phyloP scores from a whole-genome alignment of 805 yeast species.

The Candida incommunis region DNA sequence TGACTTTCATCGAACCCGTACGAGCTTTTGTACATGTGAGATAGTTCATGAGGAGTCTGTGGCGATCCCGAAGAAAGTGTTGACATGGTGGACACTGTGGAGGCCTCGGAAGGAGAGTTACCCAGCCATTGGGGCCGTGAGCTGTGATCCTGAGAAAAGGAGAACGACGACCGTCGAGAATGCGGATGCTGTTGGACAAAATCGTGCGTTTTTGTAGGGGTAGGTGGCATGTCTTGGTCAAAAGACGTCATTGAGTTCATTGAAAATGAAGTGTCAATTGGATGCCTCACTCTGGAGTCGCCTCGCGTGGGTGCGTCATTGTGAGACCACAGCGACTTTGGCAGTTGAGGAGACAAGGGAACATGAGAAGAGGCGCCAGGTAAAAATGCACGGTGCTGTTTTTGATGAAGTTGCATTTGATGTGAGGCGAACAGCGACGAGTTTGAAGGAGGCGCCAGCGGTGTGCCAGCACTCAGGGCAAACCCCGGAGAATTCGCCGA shows the following conservation, averaged over 20 bases:
- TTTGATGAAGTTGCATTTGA: neutral
- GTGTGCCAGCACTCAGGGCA: neutral
- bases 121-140: neutral
- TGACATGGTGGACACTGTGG: neutral
- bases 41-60: neutral
- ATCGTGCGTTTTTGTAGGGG: conserved; percentile 25
- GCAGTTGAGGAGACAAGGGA: neutral
- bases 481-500: conserved; percentile 6
- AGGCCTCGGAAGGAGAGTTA: conserved; percentile 1
- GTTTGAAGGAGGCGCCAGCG: neutral
- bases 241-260: neutral
- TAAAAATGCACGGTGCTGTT: neutral
- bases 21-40: conserved; percentile 21
- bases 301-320: conserved; percentile 1
- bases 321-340: conserved; percentile 8
- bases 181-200: conserved; percentile 7
- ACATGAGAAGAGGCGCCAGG: neutral
- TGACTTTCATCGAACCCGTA: conserved; percentile 12
- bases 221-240: conserved; percentile 22
- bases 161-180: conserved; percentile 3
- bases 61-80: neutral
- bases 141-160: conserved; percentile 1
- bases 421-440: neutral
- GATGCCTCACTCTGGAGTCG: neutral
- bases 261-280: neutral